A percentile compares a stretch with the other conserved stretches of the same genome.
Evolutionary conservation across 768 basidiomycete species (phyloP).

Genomic region (Mycena pura): DNA sequence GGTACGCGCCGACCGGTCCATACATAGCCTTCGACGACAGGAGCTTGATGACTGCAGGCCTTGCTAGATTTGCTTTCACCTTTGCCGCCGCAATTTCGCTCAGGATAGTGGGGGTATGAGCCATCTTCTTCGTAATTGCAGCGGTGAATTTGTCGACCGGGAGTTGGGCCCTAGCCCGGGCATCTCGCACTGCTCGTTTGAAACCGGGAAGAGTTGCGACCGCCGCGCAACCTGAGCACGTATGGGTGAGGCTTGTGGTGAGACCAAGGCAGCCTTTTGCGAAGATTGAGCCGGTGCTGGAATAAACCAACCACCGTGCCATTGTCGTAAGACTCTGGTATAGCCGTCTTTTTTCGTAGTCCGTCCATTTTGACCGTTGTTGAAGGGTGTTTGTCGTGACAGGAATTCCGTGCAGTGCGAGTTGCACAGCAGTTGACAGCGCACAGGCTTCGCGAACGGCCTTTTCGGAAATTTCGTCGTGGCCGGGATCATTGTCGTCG

Average conservation of each 20-base stretch:
- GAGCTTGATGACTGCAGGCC: not conserved
- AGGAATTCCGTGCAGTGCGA: not conserved
- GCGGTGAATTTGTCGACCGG: not conserved
- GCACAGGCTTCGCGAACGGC: not conserved
- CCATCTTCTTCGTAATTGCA: not conserved
- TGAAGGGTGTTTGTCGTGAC: not conserved
- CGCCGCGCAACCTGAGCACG: conserved; percentile 1
- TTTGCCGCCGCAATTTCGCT: not conserved
- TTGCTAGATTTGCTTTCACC: not conserved
- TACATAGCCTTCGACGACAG: not conserved
- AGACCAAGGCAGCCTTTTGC: not conserved
- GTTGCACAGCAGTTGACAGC: not conserved
- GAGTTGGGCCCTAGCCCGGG: not conserved
- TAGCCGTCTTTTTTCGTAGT: conserved; percentile 1
- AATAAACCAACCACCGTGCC: not conserved
- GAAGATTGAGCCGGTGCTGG: not conserved
- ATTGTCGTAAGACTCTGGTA: not conserved
- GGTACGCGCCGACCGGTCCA: not conserved
- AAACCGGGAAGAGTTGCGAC: not conserved
- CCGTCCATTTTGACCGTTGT: not conserved
- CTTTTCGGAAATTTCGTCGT: not conserved
- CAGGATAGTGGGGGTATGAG: not conserved
- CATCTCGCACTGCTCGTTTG: not conserved
- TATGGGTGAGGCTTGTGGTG: not conserved
- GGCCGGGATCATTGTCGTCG: not conserved